Conservation (phyloP, 164 flowering plant genomes). For the Warburgia ugandensis region DNA sequence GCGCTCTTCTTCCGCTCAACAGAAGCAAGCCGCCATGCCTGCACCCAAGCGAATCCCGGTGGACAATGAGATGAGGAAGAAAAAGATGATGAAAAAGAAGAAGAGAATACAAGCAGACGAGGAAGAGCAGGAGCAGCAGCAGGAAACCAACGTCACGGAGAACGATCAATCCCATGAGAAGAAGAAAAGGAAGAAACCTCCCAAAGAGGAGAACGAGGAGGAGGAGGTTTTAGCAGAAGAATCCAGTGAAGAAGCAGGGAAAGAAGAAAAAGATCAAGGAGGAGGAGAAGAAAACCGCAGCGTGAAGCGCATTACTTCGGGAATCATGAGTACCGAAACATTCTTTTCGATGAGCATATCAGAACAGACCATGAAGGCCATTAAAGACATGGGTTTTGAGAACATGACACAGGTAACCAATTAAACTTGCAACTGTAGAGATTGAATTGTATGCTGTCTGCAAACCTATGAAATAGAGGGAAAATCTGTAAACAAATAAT, state of each 20-base stretch:
- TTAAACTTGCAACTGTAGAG: neutral
- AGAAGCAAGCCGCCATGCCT: neutral
- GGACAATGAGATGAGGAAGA: neutral
- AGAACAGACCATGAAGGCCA: slow-evolving; percentile 62
- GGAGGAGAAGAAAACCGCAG: neutral
- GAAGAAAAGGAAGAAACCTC: neutral
- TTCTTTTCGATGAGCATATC: slow-evolving; percentile 48
- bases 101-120: neutral
- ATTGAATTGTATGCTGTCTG: neutral
- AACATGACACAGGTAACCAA: slow-evolving; percentile 75
- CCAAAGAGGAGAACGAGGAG: neutral
- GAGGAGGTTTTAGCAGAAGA: neutral
- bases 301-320: slow-evolving; percentile 25
- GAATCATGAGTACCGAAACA: slow-evolving; percentile 73
- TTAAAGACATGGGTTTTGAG: slow-evolving; percentile 61
- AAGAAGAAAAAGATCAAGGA: neutral
- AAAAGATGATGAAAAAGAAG: slow-evolving; percentile 1
- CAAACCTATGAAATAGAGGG: too few species aligned
- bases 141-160: neutral
- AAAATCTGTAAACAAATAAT: neutral
- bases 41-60: neutral
- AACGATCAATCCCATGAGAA: too few species aligned
- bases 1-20: too few species aligned
- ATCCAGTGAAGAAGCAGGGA: neutral
- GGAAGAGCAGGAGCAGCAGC: neutral